A percentile compares a stretch with the other conserved stretches of the same genome.
These are phyloP conservation scores for Trichomonas vaginalis DNA, from an alignment of 208 protist genomes.

Conservation along the genomic window DNA sequence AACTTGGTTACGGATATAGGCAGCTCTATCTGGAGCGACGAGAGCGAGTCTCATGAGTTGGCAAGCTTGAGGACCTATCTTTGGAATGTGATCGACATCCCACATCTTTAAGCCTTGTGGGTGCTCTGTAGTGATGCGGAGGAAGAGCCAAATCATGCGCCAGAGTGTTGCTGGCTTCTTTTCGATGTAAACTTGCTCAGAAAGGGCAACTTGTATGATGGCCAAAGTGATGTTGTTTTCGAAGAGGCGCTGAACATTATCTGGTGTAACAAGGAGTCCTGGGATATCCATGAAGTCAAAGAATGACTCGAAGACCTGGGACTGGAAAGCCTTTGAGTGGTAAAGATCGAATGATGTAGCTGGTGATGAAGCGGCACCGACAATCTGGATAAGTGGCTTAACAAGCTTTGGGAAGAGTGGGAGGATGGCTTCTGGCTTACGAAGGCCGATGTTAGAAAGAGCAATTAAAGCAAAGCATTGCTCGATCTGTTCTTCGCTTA, in stretches of 20 bases:
- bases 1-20: background rate
- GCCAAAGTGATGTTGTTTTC: background rate
- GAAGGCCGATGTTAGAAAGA: background rate
- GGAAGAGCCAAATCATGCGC: background rate
- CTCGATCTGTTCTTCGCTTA: background rate
- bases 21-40: background rate
- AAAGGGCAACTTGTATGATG: background rate
- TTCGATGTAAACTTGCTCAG: background rate
- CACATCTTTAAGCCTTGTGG: background rate
- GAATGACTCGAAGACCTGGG: background rate
- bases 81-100: background rate
- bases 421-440: background rate
- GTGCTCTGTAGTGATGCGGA: background rate
- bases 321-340: background rate
- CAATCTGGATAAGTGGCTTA: background rate
- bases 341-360: background rate
- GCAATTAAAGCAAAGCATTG: background rate
- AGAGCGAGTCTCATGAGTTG: background rate
- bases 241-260: background rate
- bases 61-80: background rate
- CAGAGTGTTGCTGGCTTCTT: background rate
- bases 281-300: background rate
- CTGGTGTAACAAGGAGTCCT: background rate
- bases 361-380: background rate
- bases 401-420: background rate